Evolutionary conservation across 1,284 basidiomycete genomes (phyloP).

Genomic region (Polyporus tsugae): DNA sequence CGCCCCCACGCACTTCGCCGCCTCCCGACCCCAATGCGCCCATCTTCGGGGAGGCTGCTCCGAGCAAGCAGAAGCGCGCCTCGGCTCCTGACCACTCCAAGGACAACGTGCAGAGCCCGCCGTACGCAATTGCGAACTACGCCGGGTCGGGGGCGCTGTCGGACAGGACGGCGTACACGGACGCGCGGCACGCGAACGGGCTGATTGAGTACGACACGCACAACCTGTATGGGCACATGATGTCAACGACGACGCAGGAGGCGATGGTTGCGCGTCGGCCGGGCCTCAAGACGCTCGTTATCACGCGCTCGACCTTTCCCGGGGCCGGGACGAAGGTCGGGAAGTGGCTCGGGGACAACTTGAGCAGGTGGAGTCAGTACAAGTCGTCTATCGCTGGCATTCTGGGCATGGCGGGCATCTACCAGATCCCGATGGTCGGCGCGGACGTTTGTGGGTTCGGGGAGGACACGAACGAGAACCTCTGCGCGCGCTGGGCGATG

Average conservation of each 20-base stretch:
- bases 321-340: conserved; percentile 70
- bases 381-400: conserved; percentile 68
- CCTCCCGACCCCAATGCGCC: conserved; percentile 61
- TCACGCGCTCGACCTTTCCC: conserved; percentile 78
- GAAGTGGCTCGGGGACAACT: conserved; percentile 79
- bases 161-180: conserved; percentile 60
- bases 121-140: conserved; percentile 67
- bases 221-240: conserved; percentile 78
- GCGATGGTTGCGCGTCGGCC: conserved; percentile 71
- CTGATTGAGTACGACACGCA: conserved; percentile 71
- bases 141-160: conserved; percentile 54
- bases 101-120: conserved; percentile 55
- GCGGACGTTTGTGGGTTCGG: conserved; percentile 74
- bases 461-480: conserved; percentile 65
- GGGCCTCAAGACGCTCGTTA: conserved; percentile 66
- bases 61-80: conserved; percentile 47
- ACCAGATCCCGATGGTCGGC: conserved; percentile 75
- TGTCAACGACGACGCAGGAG: conserved; percentile 67
- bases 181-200: conserved; percentile 68
- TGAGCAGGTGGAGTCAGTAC: conserved; percentile 65
- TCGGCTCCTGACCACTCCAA: conserved; percentile 34
- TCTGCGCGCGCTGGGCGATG: conserved; percentile 75
- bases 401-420: conserved; percentile 67
- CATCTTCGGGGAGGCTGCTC: conserved; percentile 52
- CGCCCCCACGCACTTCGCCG: conserved; percentile 57